Base-by-base conservation (phyloP, 2,329 filamentous ascomycete species). In the Ampelomyces quisqualis region DNA sequence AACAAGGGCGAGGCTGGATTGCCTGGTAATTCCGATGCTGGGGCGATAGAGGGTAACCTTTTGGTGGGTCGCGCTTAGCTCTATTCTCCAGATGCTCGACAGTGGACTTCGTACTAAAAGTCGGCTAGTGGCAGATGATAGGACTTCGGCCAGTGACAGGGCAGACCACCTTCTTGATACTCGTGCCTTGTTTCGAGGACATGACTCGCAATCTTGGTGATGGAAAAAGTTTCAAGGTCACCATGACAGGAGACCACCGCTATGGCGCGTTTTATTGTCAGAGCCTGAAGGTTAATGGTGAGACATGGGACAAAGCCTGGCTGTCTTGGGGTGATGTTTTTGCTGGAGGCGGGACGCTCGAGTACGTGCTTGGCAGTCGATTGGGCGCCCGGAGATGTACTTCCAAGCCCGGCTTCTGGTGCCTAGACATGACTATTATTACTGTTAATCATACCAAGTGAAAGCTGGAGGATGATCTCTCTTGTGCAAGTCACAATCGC, bases 31-130 rank as follows among this genome's bases (percentile, higher is more conserved):
- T 81, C 77, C 30, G 85, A 88, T 60, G 82, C 82, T 2, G 85
- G 85, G 5, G 81, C 84, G 10, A 86, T 88, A 83, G 82, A 88
- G 59, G 81, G 77, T 6, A 87, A 84, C 79, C 80, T 67, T 3
- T 34, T 67, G 15, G 60, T 59, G 40, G 50, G 55, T 53, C n/a
- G 9, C 5, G 18, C 3, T 13, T 19, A 18, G 14, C 3, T 24
- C 13, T 27, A 17, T 23, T 7, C n/a, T 23, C 3, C 29, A 7
- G n/a, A 11, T 9, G 7, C 8, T 14, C 8, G 11, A 13, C 14
- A 14, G 8, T 9, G 17, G 10, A 8, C 15, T 14, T 3, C 21
- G 17, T 41, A 22, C 38, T 54, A 31, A 50, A 30, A 40, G 7
- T 20, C 7, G 2, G 5, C 28, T 28, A 63, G 60, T 65, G 62